A percentile compares a stretch with the other conserved stretches of the same genome.
These are phyloP conservation scores for Hyphodiscus sp. DNA, from an alignment of 2,329 filamentous ascomycete genomes.

Conservation along the genomic window DNA sequence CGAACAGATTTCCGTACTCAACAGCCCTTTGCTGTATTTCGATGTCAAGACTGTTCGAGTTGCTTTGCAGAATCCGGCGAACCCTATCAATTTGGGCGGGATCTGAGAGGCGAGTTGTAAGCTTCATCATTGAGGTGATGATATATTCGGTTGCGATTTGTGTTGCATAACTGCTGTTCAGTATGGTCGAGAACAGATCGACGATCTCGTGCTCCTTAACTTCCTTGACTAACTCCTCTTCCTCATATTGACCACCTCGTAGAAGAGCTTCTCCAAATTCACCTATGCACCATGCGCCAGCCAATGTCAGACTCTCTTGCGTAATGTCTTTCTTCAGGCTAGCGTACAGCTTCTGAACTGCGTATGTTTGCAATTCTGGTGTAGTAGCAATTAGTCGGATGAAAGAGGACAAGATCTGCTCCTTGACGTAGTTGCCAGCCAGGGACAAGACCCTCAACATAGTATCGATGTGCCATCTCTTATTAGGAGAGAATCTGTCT, in stretches of 20 bases:
- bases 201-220: constrained; percentile 87
- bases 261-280: constrained; percentile 93
- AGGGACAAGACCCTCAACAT: constrained; percentile 91
- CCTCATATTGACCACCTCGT: constrained; percentile 83
- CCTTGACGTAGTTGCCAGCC: constrained; percentile 94
- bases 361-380: constrained; percentile 90
- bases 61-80: constrained; percentile 66
- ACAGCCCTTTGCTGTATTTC: constrained; percentile 95
- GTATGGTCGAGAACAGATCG: constrained; percentile 84
- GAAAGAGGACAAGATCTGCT: constrained; percentile 95
- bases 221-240: constrained; percentile 75
- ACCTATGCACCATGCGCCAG: constrained; percentile 94
- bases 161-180: constrained; percentile 90
- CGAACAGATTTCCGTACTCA: constrained; percentile 93
- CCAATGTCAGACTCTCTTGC: constrained; percentile 89
- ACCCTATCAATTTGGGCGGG: constrained; percentile 81
- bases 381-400: constrained; percentile 92
- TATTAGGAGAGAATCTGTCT: constrained; percentile 92
- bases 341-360: constrained; percentile 88
- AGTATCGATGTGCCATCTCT: constrained; percentile 97
- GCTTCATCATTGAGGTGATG: constrained; percentile 87
- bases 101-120: constrained; percentile 82
- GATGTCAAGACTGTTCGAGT: constrained; percentile 84
- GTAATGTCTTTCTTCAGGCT: constrained; percentile 94
- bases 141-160: constrained; percentile 95